Percentiles rank a stretch among this genome's conserved stretches.
These are phyloP conservation scores for Trametes meyenii DNA, from an alignment of 768 basidiomycete genomes.

Conservation along the genomic window DNA sequence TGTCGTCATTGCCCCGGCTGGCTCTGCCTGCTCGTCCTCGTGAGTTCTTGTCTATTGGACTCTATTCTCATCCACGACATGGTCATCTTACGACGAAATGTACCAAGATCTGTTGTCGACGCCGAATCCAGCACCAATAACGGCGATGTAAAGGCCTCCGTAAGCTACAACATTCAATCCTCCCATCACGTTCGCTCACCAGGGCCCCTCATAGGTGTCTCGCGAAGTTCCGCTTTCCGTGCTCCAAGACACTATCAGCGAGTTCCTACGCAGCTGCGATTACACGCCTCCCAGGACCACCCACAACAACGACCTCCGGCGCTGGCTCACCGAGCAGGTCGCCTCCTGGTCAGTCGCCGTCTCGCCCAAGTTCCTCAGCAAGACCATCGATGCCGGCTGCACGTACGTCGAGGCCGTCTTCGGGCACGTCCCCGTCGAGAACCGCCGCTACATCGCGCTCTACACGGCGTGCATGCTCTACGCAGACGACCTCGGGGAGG, in stretches of 20 bases:
- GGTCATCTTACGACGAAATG: too few species aligned
- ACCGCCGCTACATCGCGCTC: constrained; percentile 40
- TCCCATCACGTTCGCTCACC: too few species aligned
- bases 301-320: constrained; percentile 1
- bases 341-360: neutral
- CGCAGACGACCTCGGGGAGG: constrained; percentile 40
- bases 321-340: neutral
- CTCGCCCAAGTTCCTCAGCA: neutral
- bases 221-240: neutral
- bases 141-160: too few species aligned
- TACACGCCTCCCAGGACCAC: neutral
- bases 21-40: neutral
- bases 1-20: too few species aligned
- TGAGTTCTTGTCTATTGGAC: neutral
- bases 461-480: constrained; percentile 42
- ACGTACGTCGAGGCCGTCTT: constrained; percentile 17
- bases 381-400: constrained; percentile 2
- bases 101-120: too few species aligned
- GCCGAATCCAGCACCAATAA: too few species aligned
- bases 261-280: neutral
- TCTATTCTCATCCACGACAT: neutral
- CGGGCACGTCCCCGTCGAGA: constrained; percentile 4
- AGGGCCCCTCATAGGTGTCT: too few species aligned
- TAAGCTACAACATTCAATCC: too few species aligned
- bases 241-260: neutral